Base-by-base conservation (phyloP, 495 filamentous ascomycete genomes). In the Neurospora cerealis region DNA sequence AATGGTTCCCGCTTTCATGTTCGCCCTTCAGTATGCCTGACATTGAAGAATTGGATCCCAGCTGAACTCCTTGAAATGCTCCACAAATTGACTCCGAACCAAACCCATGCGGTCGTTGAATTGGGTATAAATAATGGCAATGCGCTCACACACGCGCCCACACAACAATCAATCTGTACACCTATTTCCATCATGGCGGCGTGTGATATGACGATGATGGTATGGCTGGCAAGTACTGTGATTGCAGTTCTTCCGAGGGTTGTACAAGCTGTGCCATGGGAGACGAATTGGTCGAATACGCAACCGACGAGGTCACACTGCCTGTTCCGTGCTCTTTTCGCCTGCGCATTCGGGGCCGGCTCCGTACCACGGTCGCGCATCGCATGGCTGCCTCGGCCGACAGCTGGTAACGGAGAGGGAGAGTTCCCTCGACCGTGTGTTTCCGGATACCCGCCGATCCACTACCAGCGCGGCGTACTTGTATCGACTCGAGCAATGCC, bases 291-390 rank as follows among this genome's bases (percentile, higher is more conserved):
- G 73, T 70, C 13, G 80, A 75, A 17, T 77, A 69, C 4, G 77
- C 38, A 3, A 77, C 71, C n/a, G 77, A 71, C 42, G 77, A 70
- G 36, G 60, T 54, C 10, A 73, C 38, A 72, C 75, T 79, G 15
- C 73, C 66, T 17, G 71, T 41, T 32, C 73, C 72, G 28, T 71
- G 34, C 71, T 77, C 81, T 24, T 77, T 77, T 69, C 83, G 81
- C 74, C 77, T 81, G 3, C 84, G 81, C 84, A 86, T 85, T 48
- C 83, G 78, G 38, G 83, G 83, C 44, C 79, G 77, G 54, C 73
- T 84, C 75, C 78, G 80, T 54, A 81, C 82, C 75, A 85, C 81
- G 40, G 84, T 84, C 44, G 79, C 80, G 69, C 83, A 85, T 38
- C 80, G 75, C 70, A 82, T 70, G 28, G 83, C 84, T 19, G 80